A percentile compares a stretch with the other conserved stretches of the same genome.
Conservation (phyloP, 164 flowering plant species). For the Taxillus chinensis region DNA sequence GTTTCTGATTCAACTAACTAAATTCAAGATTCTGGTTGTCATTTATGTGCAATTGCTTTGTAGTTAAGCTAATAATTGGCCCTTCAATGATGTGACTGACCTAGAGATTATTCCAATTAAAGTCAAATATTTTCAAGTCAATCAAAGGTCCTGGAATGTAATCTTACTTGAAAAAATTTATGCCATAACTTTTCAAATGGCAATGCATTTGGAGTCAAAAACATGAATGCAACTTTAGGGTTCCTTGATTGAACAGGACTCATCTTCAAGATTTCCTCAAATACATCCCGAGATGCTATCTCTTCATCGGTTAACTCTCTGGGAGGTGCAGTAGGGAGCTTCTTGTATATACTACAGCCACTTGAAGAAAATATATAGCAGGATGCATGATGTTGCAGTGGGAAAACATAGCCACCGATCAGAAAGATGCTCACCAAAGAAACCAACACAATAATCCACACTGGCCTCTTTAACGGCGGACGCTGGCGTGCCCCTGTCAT, state of each 20-base stretch:
- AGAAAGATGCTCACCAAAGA: constrained; percentile 18
- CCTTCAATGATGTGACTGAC: too few relatives aligned
- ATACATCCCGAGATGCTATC: constrained; percentile 17
- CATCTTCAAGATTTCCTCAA: constrained; percentile 17
- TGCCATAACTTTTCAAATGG: constrained; percentile 33
- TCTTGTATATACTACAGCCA: constrained; percentile 3
- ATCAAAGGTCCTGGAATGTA: too few relatives aligned
- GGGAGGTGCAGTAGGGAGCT: constrained; percentile 7
- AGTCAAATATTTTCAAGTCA: too few relatives aligned
- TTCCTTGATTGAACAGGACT: constrained; percentile 12
- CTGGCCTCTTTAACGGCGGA: constrained; percentile 18
- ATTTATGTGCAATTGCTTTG: too few relatives aligned
- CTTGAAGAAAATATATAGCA: constrained; percentile 23
- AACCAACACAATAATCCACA: constrained; percentile 19
- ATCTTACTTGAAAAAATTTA: constrained; percentile 22
- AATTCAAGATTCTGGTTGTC: too few relatives aligned
- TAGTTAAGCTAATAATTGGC: too few relatives aligned
- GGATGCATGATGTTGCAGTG: constrained; percentile 8
- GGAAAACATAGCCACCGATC: constrained; percentile 15
- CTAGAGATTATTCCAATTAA: too few relatives aligned
- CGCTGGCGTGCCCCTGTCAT: constrained; percentile 19
- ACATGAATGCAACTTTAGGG: constrained; percentile 32
- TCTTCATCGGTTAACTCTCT: constrained; percentile 26
- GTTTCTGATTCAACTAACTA: too few relatives aligned
- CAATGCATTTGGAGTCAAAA: constrained; percentile 24